Conservation (phyloP, 2,329 filamentous ascomycete species). For the Lecanosticta acicola region DNA sequence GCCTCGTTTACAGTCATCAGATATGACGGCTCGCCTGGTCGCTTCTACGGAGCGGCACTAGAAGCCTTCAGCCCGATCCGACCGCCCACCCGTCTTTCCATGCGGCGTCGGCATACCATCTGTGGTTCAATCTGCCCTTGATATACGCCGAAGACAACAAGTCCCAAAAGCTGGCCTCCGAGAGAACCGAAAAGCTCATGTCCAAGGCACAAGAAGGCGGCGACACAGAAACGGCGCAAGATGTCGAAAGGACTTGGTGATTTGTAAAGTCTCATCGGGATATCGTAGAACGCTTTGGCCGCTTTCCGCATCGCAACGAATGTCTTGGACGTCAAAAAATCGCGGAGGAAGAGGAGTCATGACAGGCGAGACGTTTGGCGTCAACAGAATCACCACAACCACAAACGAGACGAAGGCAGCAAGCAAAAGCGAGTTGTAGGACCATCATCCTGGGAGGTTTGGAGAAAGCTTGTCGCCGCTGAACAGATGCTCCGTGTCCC, state of each 20-base stretch:
- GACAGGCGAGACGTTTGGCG: constrained; percentile 40
- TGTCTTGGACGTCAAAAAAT: constrained; percentile 47
- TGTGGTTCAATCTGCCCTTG: constrained; percentile 57
- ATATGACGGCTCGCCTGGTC: constrained; percentile 45
- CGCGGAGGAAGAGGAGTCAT: constrained; percentile 46
- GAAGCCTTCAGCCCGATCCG: constrained; percentile 8
- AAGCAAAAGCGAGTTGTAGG: too few species aligned
- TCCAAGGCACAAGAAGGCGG: constrained; percentile 31
- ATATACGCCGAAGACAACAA: constrained; percentile 53
- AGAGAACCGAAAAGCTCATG: constrained; percentile 21
- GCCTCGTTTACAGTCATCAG: constrained; percentile 52
- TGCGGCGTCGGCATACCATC: constrained; percentile 34
- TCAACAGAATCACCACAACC: constrained; percentile 23
- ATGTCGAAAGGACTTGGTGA: constrained; percentile 29
- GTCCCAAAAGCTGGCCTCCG: constrained; percentile 39
- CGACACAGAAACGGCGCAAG: constrained; percentile 29
- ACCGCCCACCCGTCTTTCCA: constrained; percentile 8
- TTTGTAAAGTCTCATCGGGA: constrained; percentile 46
- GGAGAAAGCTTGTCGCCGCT: too few species aligned
- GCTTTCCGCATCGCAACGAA: constrained; percentile 56
- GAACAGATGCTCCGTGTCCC: neutral
- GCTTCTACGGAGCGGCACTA: constrained; percentile 30
- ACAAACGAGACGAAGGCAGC: too few species aligned
- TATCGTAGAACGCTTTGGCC: constrained; percentile 50
- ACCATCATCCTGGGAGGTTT: too few species aligned